Conservation (phyloP, 345 rosid genomes). For the Cardamine resedifolia region DNA sequence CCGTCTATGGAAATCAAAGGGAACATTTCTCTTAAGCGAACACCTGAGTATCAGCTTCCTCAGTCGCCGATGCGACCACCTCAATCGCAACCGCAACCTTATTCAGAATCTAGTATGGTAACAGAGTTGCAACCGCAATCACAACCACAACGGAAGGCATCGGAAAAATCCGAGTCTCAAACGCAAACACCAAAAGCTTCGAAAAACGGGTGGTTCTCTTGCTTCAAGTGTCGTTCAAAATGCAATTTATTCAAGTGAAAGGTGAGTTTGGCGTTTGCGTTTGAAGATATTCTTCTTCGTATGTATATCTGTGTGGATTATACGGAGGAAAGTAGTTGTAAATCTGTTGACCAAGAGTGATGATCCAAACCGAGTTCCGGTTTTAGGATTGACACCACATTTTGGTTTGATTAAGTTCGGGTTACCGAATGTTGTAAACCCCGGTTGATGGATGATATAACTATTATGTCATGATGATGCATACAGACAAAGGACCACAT, state of each 20-base stretch:
- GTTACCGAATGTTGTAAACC: conserved; percentile 17
- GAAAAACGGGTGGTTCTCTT: conserved; percentile 46
- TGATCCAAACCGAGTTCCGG: not conserved
- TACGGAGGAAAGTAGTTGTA: not conserved
- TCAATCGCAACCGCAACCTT: not conserved
- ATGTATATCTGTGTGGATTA: not conserved
- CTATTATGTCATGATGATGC: conserved; percentile 34
- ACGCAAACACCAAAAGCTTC: conserved; percentile 27
- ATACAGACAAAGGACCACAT: conserved; percentile 20
- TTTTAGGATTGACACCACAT: not conserved
- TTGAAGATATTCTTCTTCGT: not conserved
- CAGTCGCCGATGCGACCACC: conserved; percentile 19
- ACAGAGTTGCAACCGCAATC: conserved; percentile 1
- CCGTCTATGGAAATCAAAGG: conserved; percentile 17
- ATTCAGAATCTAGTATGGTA: not conserved
- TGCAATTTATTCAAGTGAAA: not conserved
- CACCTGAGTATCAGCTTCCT: conserved; percentile 22
- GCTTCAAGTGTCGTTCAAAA: conserved; percentile 54
- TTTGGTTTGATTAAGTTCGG: not conserved
- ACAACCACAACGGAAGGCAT: not conserved
- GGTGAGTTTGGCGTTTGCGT: conserved; percentile 19
- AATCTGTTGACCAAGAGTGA: not conserved
- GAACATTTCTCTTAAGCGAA: not conserved
- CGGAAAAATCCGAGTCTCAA: not conserved
- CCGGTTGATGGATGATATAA: conserved; percentile 23